Evolutionary conservation across 108 stramenopile species (phyloP).

Genomic region (Fragilaria crotonensis): DNA sequence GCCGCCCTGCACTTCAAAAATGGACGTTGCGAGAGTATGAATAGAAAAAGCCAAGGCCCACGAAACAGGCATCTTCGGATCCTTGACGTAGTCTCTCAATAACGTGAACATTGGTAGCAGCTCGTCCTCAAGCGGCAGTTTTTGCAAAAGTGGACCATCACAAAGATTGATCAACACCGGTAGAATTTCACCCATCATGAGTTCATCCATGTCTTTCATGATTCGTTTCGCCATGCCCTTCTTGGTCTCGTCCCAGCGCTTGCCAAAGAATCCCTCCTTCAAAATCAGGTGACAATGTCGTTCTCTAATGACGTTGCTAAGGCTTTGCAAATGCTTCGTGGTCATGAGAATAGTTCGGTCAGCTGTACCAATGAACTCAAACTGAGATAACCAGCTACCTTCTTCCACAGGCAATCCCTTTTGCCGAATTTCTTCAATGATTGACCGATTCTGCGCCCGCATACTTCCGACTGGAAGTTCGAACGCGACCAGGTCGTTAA

Average conservation of each 20-base stretch:
- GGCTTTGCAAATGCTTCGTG: constrained; percentile 28
- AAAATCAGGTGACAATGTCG: neutral
- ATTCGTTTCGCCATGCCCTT: too few species aligned
- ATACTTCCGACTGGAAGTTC: constrained; percentile 27
- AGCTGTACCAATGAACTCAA: constrained; percentile 24
- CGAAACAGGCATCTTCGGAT: constrained; percentile 26
- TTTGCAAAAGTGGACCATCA: constrained; percentile 23
- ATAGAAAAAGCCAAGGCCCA: constrained; percentile 41
- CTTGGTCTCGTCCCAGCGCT: constrained; percentile 3
- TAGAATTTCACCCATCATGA: constrained; percentile 37
- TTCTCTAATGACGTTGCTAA: constrained; percentile 14
- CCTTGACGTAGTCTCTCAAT: constrained; percentile 19
- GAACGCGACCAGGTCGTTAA: neutral
- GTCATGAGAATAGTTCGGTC: constrained; percentile 37
- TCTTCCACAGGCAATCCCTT: neutral
- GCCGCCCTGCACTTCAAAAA: constrained; percentile 18
- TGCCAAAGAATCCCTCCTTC: constrained; percentile 26
- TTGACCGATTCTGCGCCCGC: neutral
- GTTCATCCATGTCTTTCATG: constrained; percentile 34
- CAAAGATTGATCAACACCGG: constrained; percentile 22
- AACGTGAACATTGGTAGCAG: constrained; percentile 18
- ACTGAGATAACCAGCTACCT: constrained; percentile 23
- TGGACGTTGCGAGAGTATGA: constrained; percentile 38
- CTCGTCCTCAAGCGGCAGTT: constrained; percentile 19
- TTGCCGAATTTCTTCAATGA: neutral